Evolutionary conservation across 441 rosid genomes (phyloP), one percentile per base, ranked within the genome.

Genomic region (Omphalea diandra): DNA sequence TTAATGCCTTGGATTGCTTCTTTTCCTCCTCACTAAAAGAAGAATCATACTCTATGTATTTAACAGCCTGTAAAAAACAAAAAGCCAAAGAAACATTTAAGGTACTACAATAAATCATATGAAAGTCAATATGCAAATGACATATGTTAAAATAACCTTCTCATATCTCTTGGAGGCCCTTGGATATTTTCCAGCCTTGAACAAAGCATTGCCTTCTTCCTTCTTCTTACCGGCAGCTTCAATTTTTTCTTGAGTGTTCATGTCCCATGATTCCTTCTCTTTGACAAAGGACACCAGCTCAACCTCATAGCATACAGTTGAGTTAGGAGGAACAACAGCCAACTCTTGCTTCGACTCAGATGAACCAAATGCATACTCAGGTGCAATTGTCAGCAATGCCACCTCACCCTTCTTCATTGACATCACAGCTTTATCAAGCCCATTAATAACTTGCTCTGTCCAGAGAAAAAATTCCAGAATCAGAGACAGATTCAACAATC

Each of bases 211-310:
- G 18, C 96, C 96, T 79, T 88, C 93, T 82, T 91, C 98, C 76
- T 93, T 89, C 85, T 91, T 93, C 80, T 77, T 88, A 40, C 84
- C 80, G 6, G 94, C 94, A 47, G 91, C 90, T 79, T 88, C 98
- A 69, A 93, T 83, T 78, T 93, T 91, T 77, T 88, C 96, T 12
- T 69, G 71, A 0, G 93, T 90, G 80, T 78, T 88, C 96, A 93
- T 85, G 73, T 93, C 96, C 98, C 98, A 93, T 0, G 97, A 88
- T 63, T 90, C 97, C 76, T 82, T 93, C 14, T 90, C 96, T 33
- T 68, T 68, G 31, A 56, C 64, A 56, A 68, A 68, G 43, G 63
- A 56, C 0, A 68, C 54, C 32, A 68, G n/a, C 55, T 68, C 72
- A 56, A 68, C 64, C 47, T 90, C 94, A 49, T 88, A 94, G 61